Conservation (phyloP, 1,284 basidiomycete species). For the Pyrrhoderma noxium region DNA sequence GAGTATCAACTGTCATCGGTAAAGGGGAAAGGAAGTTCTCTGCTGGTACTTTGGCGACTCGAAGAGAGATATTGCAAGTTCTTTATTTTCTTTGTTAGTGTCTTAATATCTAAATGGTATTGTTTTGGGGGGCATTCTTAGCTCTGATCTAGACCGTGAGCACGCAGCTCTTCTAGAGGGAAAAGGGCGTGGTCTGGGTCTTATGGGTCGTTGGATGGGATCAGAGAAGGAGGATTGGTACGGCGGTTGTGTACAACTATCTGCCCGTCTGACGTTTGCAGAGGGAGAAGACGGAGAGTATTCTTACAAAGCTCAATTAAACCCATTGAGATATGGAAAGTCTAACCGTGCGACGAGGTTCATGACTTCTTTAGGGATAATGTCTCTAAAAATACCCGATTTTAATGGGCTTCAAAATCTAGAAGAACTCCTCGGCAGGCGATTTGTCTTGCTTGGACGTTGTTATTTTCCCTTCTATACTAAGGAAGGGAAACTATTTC, state of each 20-base stretch:
- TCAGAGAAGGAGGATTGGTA: slow-evolving; percentile 42
- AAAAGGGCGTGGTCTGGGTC: slow-evolving; percentile 48
- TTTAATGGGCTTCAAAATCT: slow-evolving; percentile 27
- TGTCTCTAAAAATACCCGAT: slow-evolving; percentile 41
- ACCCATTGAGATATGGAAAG: slow-evolving; percentile 47
- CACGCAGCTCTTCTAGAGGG: slow-evolving; percentile 51
- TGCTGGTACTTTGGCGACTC: too few species aligned
- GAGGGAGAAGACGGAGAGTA: slow-evolving; percentile 6
- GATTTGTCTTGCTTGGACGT: slow-evolving; percentile 56
- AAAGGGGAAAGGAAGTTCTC: too few species aligned
- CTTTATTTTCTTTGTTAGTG: too few species aligned
- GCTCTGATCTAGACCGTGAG: slow-evolving; percentile 34
- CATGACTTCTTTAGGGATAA: slow-evolving; percentile 52
- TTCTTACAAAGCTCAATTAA: slow-evolving; percentile 33
- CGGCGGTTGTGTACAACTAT: slow-evolving; percentile 59
- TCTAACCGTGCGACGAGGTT: slow-evolving; percentile 57
- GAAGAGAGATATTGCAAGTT: too few species aligned
- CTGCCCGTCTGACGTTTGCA: slow-evolving; percentile 34
- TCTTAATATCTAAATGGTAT: too few species aligned
- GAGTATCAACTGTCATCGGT: too few species aligned
- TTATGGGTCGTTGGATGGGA: slow-evolving; percentile 46
- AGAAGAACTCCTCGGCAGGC: slow-evolving; percentile 35
- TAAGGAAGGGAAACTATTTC: slow-evolving; percentile 52
- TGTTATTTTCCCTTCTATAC: slow-evolving; percentile 51
- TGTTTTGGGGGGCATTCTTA: too few species aligned